Conservation (phyloP, 2,329 filamentous ascomycete species). For the Sporothrix pallida region DNA sequence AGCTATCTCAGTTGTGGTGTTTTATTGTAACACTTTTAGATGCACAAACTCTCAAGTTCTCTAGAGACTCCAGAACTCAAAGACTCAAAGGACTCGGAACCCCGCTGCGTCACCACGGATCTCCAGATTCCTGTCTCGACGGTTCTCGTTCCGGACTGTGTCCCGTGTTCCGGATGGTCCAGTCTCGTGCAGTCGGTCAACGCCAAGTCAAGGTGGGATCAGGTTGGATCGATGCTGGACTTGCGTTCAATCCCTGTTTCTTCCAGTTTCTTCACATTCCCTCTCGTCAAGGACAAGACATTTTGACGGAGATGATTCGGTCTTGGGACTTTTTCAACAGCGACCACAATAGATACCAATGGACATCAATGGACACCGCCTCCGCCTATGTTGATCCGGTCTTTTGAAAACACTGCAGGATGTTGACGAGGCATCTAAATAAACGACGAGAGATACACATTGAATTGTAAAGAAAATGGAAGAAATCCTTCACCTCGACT, state of each 20-base stretch:
- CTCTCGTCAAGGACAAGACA: neutral
- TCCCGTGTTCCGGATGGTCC: too few species aligned
- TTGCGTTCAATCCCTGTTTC: neutral
- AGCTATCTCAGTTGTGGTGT: too few species aligned
- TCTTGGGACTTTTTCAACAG: neutral
- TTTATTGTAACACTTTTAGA: too few species aligned
- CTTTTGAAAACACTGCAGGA: neutral
- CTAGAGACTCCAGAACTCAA: too few species aligned
- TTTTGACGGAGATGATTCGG: constrained; percentile 15
- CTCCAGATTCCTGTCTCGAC: neutral
- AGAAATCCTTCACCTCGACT: neutral
- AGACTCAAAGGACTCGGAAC: too few species aligned
- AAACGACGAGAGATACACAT: neutral
- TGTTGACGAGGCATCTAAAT: constrained; percentile 7
- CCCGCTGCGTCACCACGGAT: neutral
- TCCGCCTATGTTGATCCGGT: neutral
- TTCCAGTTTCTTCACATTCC: neutral
- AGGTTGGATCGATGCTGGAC: too few species aligned
- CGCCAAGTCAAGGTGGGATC: too few species aligned
- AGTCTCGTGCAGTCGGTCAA: too few species aligned
- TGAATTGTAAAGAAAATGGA: neutral
- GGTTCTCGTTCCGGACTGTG: neutral
- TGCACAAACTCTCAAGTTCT: too few species aligned
- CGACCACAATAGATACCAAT: too few species aligned
- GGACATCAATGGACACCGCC: neutral